A percentile compares a stretch with the other conserved stretches of the same genome.
Conservation (phyloP, 441 rosid genomes). For the Adansonia rubrostipa region DNA sequence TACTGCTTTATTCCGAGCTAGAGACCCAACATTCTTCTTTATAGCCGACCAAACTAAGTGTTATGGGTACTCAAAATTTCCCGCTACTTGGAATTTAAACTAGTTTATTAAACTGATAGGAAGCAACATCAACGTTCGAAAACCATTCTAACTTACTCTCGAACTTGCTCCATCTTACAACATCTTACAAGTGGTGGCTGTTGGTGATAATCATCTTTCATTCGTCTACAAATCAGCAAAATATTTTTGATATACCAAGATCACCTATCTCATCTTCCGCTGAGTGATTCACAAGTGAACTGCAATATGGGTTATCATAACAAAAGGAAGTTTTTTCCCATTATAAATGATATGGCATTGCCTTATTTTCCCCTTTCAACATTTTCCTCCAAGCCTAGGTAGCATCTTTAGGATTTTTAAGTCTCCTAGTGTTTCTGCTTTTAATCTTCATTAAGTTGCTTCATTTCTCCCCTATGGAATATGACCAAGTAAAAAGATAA, state of each 20-base stretch:
- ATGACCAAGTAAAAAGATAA: background rate
- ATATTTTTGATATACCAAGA: background rate
- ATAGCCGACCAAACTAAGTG: background rate
- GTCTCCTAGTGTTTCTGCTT: background rate
- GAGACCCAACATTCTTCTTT: background rate
- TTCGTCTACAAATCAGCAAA: background rate
- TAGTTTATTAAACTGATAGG: background rate
- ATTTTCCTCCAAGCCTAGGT: background rate
- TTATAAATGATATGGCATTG: background rate
- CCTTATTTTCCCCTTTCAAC: background rate
- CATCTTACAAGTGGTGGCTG: background rate
- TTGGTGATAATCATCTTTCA: background rate
- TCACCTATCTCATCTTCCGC: background rate
- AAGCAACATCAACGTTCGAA: background rate
- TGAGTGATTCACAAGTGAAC: background rate
- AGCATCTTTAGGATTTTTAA: background rate
- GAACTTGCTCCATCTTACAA: background rate
- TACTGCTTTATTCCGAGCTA: background rate
- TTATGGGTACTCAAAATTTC: background rate
- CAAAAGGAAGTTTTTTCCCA: background rate
- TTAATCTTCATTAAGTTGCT: background rate
- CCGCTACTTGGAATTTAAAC: background rate
- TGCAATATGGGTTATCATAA: background rate
- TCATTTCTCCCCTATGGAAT: background rate
- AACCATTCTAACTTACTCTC: background rate